These are phyloP conservation scores for Polysphondylium violaceum DNA, from an alignment of 78 protist species.

Conservation along the genomic window DNA sequence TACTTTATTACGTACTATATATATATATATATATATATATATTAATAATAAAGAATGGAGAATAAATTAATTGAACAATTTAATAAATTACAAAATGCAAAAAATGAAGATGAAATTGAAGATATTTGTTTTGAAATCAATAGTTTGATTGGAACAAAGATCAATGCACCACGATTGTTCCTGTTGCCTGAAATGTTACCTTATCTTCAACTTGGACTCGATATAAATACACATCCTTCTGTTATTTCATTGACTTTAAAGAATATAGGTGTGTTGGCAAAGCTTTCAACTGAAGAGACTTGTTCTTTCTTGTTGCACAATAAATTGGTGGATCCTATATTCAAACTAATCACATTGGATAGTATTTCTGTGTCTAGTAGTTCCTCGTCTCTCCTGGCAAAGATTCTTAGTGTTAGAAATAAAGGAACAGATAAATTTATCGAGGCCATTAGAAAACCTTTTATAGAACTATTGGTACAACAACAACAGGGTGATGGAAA, in stretches of 20 bases:
- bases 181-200: not conserved
- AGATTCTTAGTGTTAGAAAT: too few relatives aligned
- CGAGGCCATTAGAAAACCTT: not conserved
- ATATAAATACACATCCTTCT: not conserved
- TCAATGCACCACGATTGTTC: not conserved
- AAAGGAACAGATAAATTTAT: too few relatives aligned
- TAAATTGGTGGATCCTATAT: not conserved
- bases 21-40: too few relatives aligned
- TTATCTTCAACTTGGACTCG: not conserved
- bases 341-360: not conserved
- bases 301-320: not conserved
- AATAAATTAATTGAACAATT: constrained; percentile 2
- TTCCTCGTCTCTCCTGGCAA: too few relatives aligned
- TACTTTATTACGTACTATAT: too few relatives aligned
- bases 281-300: not conserved
- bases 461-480: not conserved
- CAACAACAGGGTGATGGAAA: not conserved
- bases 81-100: not conserved
- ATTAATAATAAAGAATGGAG: not conserved
- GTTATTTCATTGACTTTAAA: not conserved
- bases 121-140: constrained; percentile 19
- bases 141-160: not conserved
- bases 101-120: constrained; percentile 1
- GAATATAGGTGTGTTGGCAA: not conserved
- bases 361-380: not conserved